Conservation (phyloP, 192 early-diverging fungal genomes). For the Podila minutissima region DNA sequence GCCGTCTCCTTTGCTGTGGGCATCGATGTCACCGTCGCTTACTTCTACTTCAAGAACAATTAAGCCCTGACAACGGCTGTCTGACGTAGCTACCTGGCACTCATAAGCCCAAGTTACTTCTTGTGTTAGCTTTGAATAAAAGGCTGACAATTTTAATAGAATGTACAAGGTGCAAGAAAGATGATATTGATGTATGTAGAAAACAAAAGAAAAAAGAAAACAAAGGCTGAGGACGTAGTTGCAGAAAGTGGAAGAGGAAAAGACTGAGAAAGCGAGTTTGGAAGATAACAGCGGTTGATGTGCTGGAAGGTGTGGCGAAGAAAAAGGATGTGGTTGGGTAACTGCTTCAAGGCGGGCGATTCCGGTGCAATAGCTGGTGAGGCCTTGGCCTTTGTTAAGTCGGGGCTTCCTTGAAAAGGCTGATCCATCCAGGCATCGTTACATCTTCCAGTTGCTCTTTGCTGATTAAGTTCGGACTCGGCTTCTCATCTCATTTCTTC, state of each 20-base stretch:
- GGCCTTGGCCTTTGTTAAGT: too few species aligned
- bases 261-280: too few species aligned
- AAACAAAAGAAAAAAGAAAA: not conserved
- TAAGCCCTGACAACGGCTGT: not conserved
- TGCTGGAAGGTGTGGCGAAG: too few species aligned
- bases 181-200: not conserved
- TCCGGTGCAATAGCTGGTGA: too few species aligned
- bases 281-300: too few species aligned
- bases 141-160: not conserved
- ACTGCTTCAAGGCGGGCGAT: too few species aligned
- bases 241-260: not conserved
- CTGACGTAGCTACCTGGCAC: not conserved
- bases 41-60: constrained; percentile 19
- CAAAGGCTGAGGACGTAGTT: not conserved
- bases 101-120: not conserved
- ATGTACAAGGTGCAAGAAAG: not conserved
- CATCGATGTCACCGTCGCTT: constrained; percentile 38
- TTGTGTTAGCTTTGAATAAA: not conserved
- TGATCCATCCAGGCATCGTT: too few species aligned
- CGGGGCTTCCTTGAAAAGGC: too few species aligned
- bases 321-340: too few species aligned
- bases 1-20: constrained; percentile 10
- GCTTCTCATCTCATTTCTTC: not conserved
- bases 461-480: too few species aligned
- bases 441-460: too few species aligned